Evolutionary conservation across 371 early-diverging fungal species (phyloP), one percentile per base, ranked within the genome.

Genomic region (Aphelidium insulamus): DNA sequence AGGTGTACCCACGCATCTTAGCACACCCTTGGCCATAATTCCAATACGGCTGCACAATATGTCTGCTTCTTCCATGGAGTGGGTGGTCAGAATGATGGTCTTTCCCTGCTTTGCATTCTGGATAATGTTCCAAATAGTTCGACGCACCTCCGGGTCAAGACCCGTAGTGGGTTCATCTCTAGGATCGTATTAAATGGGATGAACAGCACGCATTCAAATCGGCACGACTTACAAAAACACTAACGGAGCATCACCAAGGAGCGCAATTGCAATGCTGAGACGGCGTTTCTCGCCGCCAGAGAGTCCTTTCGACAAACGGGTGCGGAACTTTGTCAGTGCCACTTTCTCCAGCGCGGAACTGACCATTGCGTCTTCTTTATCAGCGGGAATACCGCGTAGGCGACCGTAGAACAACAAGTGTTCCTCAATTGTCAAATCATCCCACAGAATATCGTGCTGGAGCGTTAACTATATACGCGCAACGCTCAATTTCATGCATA

Each of bases 21-120:
- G 39, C 2, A 62, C 62, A 15, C 75, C 76, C 32, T 72, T 66
- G 32, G 73, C 67, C 69, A 72, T 74, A 32, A 77, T 76, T 18
- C 69, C 73, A 30, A 77, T 70, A 11, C 42, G 30, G 41, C 47
- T 28, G 30, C 62, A 62, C 11, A 63, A 39, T 1, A 55, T 63
- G 35, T 77, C 77, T 11, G 70, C 75, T 45, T 77, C 77, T 37
- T 77, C 77, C 73, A 75, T 72, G n/a, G 63, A 62, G 34, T 76
- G 72, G 1, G 73, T 61, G 2, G 58, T 66, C 43, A 74, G 39
- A 23, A 77, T 44, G 33, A 77, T 63, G 22, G 75, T 71, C 19
- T 58, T 62, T 14, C 56, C 61, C 26, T 46, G 39, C 38, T 60
- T 60, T 2, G 73, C 67, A 6, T 51, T 37, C 22, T 55, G 41